phyloP scores from a whole-genome alignment of 2,329 filamentous ascomycete genomes.

The Aspergillus terreus region DNA sequence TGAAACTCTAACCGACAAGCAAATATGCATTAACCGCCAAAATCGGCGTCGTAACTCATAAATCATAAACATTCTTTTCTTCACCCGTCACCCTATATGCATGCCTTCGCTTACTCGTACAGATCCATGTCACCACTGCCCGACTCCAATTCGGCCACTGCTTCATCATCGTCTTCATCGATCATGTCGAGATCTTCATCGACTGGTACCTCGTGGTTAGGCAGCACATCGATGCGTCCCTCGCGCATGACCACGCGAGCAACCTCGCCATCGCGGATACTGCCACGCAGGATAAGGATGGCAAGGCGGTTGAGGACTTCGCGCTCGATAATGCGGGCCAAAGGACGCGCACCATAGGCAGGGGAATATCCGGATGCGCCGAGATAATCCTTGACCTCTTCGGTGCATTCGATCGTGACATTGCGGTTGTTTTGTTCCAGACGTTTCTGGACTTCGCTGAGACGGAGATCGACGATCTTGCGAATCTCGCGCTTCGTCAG shows the following conservation, averaged over 20 bases:
- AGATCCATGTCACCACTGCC: slow-evolving; percentile 56
- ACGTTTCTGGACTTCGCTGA: slow-evolving; percentile 85
- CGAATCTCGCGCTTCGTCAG: slow-evolving; percentile 86
- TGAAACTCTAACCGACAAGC: too few relatives aligned
- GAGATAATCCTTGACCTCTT: slow-evolving; percentile 89
- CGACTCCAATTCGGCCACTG: slow-evolving; percentile 66
- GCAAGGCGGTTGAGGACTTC: slow-evolving; percentile 93
- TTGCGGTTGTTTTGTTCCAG: slow-evolving; percentile 81
- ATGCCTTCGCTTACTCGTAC: slow-evolving; percentile 45
- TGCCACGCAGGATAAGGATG: slow-evolving; percentile 82
- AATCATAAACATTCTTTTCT: too few relatives aligned
- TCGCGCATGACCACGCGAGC: slow-evolving; percentile 76
- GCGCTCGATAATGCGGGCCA: slow-evolving; percentile 89
- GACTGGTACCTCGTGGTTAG: slow-evolving; percentile 70
- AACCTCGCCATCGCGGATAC: slow-evolving; percentile 77
- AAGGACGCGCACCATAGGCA: slow-evolving; percentile 85
- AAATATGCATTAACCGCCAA: too few relatives aligned
- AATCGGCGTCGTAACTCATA: too few relatives aligned
- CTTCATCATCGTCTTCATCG: slow-evolving; percentile 72
- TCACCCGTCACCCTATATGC: too few relatives aligned
- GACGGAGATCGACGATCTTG: slow-evolving; percentile 88
- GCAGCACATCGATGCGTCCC: slow-evolving; percentile 73
- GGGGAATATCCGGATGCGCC: slow-evolving; percentile 90
- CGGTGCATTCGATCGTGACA: slow-evolving; percentile 74
- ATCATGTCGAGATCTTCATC: slow-evolving; percentile 69